Percentiles rank a stretch among this genome's conserved stretches.
These are phyloP conservation scores for Glarea lozoyensis DNA, from an alignment of 495 filamentous ascomycete species.

Conservation along the genomic window DNA sequence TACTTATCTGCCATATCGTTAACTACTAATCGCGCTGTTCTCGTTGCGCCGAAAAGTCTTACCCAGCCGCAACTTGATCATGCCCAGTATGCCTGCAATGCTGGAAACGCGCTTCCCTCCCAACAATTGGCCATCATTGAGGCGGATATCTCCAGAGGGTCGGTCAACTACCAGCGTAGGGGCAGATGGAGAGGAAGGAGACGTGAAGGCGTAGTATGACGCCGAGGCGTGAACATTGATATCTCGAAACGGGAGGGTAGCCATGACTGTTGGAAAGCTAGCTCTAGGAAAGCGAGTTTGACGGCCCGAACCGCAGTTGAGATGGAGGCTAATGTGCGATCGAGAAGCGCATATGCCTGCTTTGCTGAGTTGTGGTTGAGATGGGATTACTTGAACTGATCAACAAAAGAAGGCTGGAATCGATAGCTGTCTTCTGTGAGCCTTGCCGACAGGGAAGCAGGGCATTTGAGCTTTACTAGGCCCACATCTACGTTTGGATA, in stretches of 20 bases:
- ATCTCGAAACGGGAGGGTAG: conserved; percentile 78
- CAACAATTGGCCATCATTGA: conserved; percentile 67
- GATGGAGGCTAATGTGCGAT: neutral
- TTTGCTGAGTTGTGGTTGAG: too few relatives aligned
- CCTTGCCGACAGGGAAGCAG: neutral
- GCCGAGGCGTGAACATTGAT: conserved; percentile 89
- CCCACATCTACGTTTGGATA: too few relatives aligned
- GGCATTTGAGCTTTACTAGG: too few relatives aligned
- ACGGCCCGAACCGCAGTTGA: neutral
- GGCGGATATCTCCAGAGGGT: conserved; percentile 82
- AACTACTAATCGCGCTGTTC: conserved; percentile 5
- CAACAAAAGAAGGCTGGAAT: too few relatives aligned
- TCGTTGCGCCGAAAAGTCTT: conserved; percentile 16
- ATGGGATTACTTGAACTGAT: too few relatives aligned
- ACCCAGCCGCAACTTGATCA: conserved; percentile 87
- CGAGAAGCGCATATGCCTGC: neutral
- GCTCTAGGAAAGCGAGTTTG: neutral
- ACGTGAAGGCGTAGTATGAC: conserved; percentile 92
- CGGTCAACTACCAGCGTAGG: conserved; percentile 82
- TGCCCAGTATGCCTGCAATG: conserved; percentile 87
- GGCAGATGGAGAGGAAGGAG: conserved; percentile 82
- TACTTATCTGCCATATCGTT: conserved; percentile 67
- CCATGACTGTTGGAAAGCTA: conserved; percentile 36
- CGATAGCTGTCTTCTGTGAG: neutral
- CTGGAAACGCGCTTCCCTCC: conserved; percentile 79